Evolutionary conservation across 805 yeast genomes (phyloP), one percentile per base, ranked within the genome.

Genomic region (Sugiyamaella mastotermitis): DNA sequence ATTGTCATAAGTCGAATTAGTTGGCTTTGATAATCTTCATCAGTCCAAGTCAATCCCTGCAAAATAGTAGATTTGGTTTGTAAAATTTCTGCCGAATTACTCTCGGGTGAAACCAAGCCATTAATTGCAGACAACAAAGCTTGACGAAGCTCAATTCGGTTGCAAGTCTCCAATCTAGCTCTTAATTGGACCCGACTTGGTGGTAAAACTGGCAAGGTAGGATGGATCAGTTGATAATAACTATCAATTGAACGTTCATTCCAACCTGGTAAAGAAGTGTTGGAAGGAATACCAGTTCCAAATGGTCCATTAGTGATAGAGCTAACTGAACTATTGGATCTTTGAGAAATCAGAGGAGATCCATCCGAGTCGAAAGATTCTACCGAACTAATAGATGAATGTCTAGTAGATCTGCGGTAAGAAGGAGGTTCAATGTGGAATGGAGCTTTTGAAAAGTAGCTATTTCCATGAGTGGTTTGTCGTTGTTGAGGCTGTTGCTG

Each of bases 211-310:
- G 70, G 69, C 38, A 64, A 48, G 17, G 56, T 47, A 7, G 65
- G 63, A 45, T 65, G 69, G 35, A 61, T 50, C 25, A 49, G 47
- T 38, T 55, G 51, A 48, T 63, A 65, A 43, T 65, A 65, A 24
- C 45, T 43, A 42, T 58, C 65, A 28, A 64, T 50, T 17, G 48
- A 53, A 15, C 50, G 48, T 16, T 60, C 63, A 37, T 51, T 52
- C 48, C 51, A 48, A 11, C 33, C 33, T 18, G 21, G 21, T 5
- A 31, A 17, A 13, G 9, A n/a, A 13, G 26, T 20, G n/a, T 11
- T 22, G n/a, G n/a, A n/a, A n/a, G n/a, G n/a, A n/a, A n/a, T n/a
- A n/a, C n/a, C n/a, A n/a, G n/a, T n/a, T n/a, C n/a, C n/a, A n/a
- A n/a, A n/a, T n/a, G n/a, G n/a, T 8, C 26, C 22, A 18, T 25